These are phyloP conservation scores for Sclerotinia borealis DNA, from an alignment of 2,329 filamentous ascomycete genomes.

Conservation along the genomic window DNA sequence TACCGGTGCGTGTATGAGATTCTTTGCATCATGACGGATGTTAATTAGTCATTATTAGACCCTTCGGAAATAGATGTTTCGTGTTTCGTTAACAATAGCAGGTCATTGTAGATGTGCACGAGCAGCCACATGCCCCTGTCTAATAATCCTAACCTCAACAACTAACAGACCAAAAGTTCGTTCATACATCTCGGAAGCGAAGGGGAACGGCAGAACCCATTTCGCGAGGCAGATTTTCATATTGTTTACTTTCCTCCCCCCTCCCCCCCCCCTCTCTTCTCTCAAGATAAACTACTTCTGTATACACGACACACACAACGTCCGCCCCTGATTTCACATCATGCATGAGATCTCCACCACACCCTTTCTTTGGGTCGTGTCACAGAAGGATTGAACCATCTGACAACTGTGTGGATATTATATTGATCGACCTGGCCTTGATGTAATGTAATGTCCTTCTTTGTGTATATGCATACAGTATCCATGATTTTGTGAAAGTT, in stretches of 20 bases:
- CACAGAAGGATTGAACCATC: conserved; percentile 10
- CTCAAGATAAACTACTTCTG: neutral
- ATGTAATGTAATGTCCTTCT: neutral
- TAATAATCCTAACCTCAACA: no score
- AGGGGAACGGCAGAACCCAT: neutral
- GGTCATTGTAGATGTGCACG: conserved; percentile 1
- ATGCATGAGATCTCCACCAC: conserved; percentile 5
- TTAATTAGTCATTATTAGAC: neutral
- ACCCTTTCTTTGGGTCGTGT: conserved; percentile 5
- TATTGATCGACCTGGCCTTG: neutral
- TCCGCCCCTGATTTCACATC: neutral
- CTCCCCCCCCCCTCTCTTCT: neutral
- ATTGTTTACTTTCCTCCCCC: neutral
- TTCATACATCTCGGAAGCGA: neutral
- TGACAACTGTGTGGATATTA: neutral
- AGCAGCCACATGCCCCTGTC: conserved; percentile 2
- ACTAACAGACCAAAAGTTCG: conserved; percentile 1
- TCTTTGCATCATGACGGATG: neutral
- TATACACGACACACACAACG: neutral
- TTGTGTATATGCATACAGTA: neutral
- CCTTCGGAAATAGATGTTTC: neutral
- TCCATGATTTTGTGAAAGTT: neutral
- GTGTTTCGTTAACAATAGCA: neutral
- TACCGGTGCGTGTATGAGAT: neutral
- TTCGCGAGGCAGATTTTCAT: neutral